A percentile compares a stretch with the other conserved stretches of the same genome.
Evolutionary conservation across 2,329 filamentous ascomycete genomes (phyloP).

Genomic region (Myriangium duriaei): DNA sequence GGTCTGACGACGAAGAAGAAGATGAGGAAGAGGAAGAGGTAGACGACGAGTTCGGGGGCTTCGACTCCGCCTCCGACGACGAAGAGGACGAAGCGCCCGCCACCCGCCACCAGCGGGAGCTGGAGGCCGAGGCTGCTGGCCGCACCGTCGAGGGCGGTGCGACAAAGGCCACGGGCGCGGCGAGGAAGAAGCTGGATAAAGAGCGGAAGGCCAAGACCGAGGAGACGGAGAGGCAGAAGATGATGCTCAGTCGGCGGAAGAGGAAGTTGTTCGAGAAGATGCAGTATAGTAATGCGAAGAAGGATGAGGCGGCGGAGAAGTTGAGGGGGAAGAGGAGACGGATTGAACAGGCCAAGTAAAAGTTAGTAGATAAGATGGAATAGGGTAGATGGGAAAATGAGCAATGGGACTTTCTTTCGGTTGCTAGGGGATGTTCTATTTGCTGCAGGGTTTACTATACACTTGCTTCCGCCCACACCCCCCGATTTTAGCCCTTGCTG

Average conservation of each 20-base stretch:
- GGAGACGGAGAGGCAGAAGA: conserved; percentile 83
- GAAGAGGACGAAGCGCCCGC: conserved; percentile 50
- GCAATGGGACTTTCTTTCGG: too few species aligned
- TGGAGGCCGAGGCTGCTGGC: conserved; percentile 70
- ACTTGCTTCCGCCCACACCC: conserved; percentile 3
- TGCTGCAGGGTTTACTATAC: conserved; percentile 5
- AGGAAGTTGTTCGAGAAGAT: conserved; percentile 96
- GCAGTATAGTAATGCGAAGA: conserved; percentile 88
- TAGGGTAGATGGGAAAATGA: background rate
- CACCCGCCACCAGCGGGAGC: conserved; percentile 69
- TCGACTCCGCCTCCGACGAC: conserved; percentile 36
- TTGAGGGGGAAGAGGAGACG: conserved; percentile 81
- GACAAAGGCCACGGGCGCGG: conserved; percentile 48
- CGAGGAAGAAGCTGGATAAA: conserved; percentile 53
- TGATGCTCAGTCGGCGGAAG: conserved; percentile 98
- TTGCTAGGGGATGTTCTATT: conserved; percentile 3
- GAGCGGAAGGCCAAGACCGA: conserved; percentile 58
- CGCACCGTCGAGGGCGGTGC: conserved; percentile 36
- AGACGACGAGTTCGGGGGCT: conserved; percentile 32
- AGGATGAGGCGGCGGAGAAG: conserved; percentile 79
- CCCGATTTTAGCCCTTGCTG: background rate
- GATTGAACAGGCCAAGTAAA: conserved; percentile 59
- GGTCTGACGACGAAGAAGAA: conserved; percentile 33
- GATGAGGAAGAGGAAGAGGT: conserved; percentile 35
- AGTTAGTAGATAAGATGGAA: background rate